phyloP scores from a whole-genome alignment of 768 basidiomycete species.

The Hypholoma sublateritium region DNA sequence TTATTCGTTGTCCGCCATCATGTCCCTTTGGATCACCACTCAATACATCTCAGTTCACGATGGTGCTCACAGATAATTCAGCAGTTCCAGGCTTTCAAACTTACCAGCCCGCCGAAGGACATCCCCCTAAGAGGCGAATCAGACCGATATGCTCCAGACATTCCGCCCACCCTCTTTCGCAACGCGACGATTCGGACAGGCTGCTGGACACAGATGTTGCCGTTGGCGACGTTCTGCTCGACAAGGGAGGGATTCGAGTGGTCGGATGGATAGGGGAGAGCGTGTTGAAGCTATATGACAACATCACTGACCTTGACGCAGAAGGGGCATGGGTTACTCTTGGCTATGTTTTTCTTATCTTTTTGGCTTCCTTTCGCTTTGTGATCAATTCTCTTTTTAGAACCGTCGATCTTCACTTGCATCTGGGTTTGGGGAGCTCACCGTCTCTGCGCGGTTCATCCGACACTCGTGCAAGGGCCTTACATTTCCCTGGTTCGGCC shows the following conservation, averaged over 20 bases:
- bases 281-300: slow-evolving; percentile 17
- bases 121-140: slow-evolving; percentile 43
- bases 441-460: slow-evolving; percentile 29
- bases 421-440: slow-evolving; percentile 40
- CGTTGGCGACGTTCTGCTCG: slow-evolving; percentile 59
- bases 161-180: slow-evolving; percentile 59
- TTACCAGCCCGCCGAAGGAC: slow-evolving; percentile 44
- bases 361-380: not conserved
- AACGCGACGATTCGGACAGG: slow-evolving; percentile 76
- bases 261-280: slow-evolving; percentile 41
- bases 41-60: slow-evolving; percentile 16
- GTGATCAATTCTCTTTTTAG: slow-evolving; percentile 10
- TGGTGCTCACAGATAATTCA: slow-evolving; percentile 38
- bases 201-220: slow-evolving; percentile 57
- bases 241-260: slow-evolving; percentile 54
- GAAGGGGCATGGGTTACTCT: slow-evolving; percentile 79
- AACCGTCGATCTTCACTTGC: slow-evolving; percentile 51
- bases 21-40: slow-evolving; percentile 22
- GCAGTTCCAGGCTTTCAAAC: slow-evolving; percentile 48
- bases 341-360: slow-evolving; percentile 32
- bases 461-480: slow-evolving; percentile 52
- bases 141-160: slow-evolving; percentile 64
- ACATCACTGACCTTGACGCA: slow-evolving; percentile 47
- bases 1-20: slow-evolving; percentile 22
- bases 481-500: slow-evolving; percentile 56